Evolutionary conservation across 202 grass and related monocot species (phyloP), one percentile per base, ranked within the genome.

Genomic region (Schoenoplectus tabernaemontani): DNA sequence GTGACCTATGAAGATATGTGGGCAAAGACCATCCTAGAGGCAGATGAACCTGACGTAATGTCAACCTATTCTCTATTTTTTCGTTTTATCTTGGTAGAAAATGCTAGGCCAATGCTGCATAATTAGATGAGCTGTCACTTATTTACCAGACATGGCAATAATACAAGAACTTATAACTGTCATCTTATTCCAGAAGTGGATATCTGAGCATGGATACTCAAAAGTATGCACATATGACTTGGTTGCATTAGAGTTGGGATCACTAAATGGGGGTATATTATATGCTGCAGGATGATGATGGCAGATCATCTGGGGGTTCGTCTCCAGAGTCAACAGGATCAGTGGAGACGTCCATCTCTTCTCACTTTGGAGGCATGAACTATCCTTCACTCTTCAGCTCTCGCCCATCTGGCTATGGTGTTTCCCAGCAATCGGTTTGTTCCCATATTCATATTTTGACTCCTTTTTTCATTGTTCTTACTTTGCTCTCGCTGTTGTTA

Each of bases 21-120:
- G 96, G 92, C 96, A 23, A 99, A 99, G 83, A 91, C 96, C 83
- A 99, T 99, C 70, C 92, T 99, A 2, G 96, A 99, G 89, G 91
- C 87, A 23, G 91, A 90, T 43, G 96, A 99, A 51, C 92, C 87
- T 59, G 95, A 98, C 82, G 92, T 86, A 91, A 89, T 83, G 83
- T 48, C 77, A 68, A 83, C 15, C 39, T 47, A 26, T 42, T 20
- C 7, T 62, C 70, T 13, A 20, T 71, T 66, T 64, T 77, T 66
- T 64, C 28, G n/a, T n/a, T n/a, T 4, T 74, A 59, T 72, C 23
- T n/a, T 54, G 53, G 62, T 51, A 46, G 24, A 66, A 81, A 24
- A 48, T 36, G 41, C 26, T 13, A 81, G 23, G 42, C 5, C n/a
- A n/a, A n/a, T n/a, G n/a, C n/a, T 72, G 17, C 7, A 4, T 44